These are phyloP conservation scores for Acrodontium crateriforme DNA, from an alignment of 2,329 filamentous ascomycete species.

Conservation along the genomic window DNA sequence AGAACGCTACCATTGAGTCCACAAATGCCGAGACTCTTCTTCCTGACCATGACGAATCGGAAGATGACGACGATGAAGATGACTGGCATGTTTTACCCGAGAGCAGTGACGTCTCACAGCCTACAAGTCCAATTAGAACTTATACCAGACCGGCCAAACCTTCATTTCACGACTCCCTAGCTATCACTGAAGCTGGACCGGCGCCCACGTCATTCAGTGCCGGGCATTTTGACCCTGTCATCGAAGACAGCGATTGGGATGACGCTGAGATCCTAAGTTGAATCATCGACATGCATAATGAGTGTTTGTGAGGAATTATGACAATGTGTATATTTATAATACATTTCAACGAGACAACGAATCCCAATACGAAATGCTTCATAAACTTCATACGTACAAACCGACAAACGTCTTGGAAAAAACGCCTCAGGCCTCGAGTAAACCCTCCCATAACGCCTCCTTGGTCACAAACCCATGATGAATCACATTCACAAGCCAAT, in stretches of 20 bases:
- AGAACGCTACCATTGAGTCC: slow-evolving; percentile 4
- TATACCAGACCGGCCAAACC: slow-evolving; percentile 10
- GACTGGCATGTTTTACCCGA: slow-evolving; percentile 21
- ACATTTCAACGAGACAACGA: no score
- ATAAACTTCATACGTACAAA: no score
- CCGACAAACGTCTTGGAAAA: no score
- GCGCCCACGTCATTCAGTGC: background rate
- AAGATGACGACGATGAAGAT: slow-evolving; percentile 11
- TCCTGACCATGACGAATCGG: slow-evolving; percentile 8
- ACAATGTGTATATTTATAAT: no score
- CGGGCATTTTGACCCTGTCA: slow-evolving; percentile 22
- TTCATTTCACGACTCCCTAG: no score
- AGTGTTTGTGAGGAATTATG: no score
- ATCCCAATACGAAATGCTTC: no score
- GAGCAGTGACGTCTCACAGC: slow-evolving; percentile 15
- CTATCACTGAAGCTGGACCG: no score
- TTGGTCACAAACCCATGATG: slow-evolving; percentile 63
- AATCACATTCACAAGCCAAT: slow-evolving; percentile 85
- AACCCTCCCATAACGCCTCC: slow-evolving; percentile 53
- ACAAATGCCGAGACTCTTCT: slow-evolving; percentile 9
- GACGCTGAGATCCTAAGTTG: slow-evolving; percentile 30
- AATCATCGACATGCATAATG: no score
- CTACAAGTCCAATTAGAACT: slow-evolving; percentile 7
- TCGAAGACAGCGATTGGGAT: slow-evolving; percentile 44
- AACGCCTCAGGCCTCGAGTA: no score